These are phyloP conservation scores for Clitopilus passeckerianus DNA, from an alignment of 768 basidiomycete genomes.

Conservation along the genomic window DNA sequence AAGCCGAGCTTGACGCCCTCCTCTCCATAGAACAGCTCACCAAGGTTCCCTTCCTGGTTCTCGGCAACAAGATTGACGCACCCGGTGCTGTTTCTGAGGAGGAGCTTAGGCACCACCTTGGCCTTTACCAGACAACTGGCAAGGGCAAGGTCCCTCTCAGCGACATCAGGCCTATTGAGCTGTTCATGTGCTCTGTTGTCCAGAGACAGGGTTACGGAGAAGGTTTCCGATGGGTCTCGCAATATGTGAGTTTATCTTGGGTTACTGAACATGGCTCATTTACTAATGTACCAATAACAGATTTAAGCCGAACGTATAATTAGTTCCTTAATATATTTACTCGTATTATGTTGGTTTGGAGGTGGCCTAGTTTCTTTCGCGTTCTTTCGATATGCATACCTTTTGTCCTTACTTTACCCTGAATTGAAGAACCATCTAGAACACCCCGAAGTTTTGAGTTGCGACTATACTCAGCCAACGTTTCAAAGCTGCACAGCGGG, in stretches of 20 bases:
- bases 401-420: background rate
- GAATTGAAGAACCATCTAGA: background rate
- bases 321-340: background rate
- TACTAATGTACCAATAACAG: slow-evolving; percentile 14
- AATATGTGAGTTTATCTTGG: slow-evolving; percentile 70
- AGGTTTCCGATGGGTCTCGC: slow-evolving; percentile 97
- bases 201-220: slow-evolving; percentile 98
- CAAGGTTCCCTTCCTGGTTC: slow-evolving; percentile 96
- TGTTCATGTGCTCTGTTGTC: slow-evolving; percentile 99
- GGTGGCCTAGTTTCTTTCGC: background rate
- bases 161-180: slow-evolving; percentile 96
- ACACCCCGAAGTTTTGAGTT: no score
- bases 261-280: background rate
- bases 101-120: slow-evolving; percentile 91
- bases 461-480: no score
- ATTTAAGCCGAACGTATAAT: slow-evolving; percentile 23
- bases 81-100: slow-evolving; percentile 96
- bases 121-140: slow-evolving; percentile 98
- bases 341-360: background rate
- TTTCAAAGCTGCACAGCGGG: no score
- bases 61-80: slow-evolving; percentile 99
- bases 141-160: slow-evolving; percentile 98
- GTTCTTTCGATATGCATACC: background rate
- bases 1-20: slow-evolving; percentile 94
- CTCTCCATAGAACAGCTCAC: slow-evolving; percentile 92